Conservation (phyloP, 139 green algal genomes). For the Trebouxia sp. region DNA sequence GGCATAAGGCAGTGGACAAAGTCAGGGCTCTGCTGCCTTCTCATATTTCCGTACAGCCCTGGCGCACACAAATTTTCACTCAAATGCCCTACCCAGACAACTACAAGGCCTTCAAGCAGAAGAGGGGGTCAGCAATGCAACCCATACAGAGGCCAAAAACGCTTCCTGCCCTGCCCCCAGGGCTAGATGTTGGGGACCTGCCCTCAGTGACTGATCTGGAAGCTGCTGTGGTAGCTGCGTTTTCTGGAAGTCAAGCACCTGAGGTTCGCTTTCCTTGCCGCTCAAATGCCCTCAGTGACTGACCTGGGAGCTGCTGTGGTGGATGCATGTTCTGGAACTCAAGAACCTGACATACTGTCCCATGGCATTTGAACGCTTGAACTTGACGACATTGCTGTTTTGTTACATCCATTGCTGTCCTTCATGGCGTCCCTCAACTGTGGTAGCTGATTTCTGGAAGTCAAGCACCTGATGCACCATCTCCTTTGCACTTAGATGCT, state of each 20-base stretch:
- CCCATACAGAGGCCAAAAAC: slow-evolving; percentile 4
- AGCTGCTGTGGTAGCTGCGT: slow-evolving; percentile 1
- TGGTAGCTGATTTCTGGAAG: no score
- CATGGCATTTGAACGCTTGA: no score
- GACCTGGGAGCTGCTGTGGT: no score
- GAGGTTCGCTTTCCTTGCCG: neutral
- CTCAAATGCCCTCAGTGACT: neutral
- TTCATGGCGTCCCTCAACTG: no score
- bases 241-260: neutral
- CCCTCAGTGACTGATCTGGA: neutral
- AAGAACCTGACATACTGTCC: no score
- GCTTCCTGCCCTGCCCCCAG: slow-evolving; percentile 22
- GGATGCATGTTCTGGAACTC: no score
- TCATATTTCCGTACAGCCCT: neutral
- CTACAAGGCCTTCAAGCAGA: slow-evolving; percentile 24
- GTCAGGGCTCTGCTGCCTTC: neutral
- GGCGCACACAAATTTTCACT: slow-evolving; percentile 16
- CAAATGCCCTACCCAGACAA: slow-evolving; percentile 27
- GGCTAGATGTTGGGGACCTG: slow-evolving; percentile 5
- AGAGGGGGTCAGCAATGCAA: neutral
- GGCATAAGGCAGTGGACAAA: slow-evolving; percentile 14
- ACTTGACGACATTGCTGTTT: no score
- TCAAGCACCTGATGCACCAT: no score
- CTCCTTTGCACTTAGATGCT: no score
- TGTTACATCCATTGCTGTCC: no score